phyloP scores from a whole-genome alignment of 129 eudicot genomes.

The Glebionis coronaria region DNA sequence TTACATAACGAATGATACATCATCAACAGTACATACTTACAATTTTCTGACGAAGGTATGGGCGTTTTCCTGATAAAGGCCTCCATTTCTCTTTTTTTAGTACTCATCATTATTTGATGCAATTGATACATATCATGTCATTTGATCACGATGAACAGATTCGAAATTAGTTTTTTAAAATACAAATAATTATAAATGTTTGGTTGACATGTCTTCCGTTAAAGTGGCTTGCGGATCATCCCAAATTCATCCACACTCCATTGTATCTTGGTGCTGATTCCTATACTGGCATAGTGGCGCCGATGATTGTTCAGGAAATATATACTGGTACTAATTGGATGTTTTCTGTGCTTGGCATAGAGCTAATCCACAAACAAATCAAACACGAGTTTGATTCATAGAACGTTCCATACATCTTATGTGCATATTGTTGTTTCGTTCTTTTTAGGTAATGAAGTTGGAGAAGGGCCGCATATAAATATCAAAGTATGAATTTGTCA shows the following conservation, averaged over 20 bases:
- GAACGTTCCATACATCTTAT: not conserved
- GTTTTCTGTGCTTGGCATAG: not conserved
- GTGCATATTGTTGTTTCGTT: not conserved
- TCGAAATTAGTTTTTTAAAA: not conserved
- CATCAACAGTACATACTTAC: no score
- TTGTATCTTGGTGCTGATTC: slow-evolving; percentile 24
- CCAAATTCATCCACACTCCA: no score
- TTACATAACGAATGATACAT: no score
- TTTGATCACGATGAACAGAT: not conserved
- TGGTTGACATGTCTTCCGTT: no score
- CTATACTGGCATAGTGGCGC: slow-evolving; percentile 8
- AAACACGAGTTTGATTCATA: not conserved
- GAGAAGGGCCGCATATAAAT: slow-evolving; percentile 17
- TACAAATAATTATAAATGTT: slow-evolving; percentile 3
- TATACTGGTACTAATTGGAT: slow-evolving; percentile 7
- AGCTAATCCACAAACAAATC: not conserved
- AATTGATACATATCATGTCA: no score
- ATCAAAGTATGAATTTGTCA: not conserved
- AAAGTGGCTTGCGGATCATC: no score
- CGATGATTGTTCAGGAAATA: slow-evolving; percentile 18
- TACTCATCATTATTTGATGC: not conserved
- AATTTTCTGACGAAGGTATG: no score
- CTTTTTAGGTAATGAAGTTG: slow-evolving; percentile 19
- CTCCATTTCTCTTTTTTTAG: no score
- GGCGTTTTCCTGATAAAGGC: no score